Percentiles rank a stretch among this genome's conserved stretches.
These are phyloP conservation scores for Fusarium cyanostomum DNA, from an alignment of 2,329 filamentous ascomycete genomes.

Conservation along the genomic window DNA sequence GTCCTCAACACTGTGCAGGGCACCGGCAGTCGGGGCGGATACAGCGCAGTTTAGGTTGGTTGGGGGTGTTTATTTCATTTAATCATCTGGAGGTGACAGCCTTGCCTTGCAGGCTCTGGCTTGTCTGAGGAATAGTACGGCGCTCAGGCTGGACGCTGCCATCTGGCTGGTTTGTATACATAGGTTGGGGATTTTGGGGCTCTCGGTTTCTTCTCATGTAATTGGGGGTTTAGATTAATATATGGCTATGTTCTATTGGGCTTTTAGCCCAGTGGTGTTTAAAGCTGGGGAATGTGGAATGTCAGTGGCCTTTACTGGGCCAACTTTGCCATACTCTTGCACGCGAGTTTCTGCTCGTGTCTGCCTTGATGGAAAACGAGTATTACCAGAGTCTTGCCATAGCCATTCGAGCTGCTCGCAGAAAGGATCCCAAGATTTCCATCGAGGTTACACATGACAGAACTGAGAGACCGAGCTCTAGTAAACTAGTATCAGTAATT, in stretches of 20 bases:
- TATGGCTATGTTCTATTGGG: constrained; percentile 13
- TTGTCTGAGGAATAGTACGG: constrained; percentile 22
- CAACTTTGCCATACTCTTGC: not conserved
- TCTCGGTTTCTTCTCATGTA: constrained; percentile 28
- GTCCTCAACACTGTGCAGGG: constrained; percentile 87
- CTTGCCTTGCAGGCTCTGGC: not conserved
- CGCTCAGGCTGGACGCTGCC: constrained; percentile 42
- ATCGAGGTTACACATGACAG: too few relatives aligned
- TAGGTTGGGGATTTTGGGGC: constrained; percentile 22
- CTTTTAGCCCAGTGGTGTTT: not conserved
- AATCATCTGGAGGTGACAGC: not conserved
- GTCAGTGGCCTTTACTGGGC: not conserved
- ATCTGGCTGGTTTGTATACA: constrained; percentile 42
- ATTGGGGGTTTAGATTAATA: constrained; percentile 32
- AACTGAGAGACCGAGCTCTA: too few relatives aligned
- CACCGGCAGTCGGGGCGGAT: constrained; percentile 84
- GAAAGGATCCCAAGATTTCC: too few relatives aligned
- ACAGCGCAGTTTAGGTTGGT: constrained; percentile 81
- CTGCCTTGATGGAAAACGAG: too few relatives aligned
- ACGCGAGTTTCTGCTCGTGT: too few relatives aligned
- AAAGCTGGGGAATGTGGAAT: not conserved
- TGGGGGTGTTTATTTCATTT: constrained; percentile 4
- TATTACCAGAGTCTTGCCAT: too few relatives aligned
- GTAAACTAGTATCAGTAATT: too few relatives aligned
- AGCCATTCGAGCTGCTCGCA: too few relatives aligned